A percentile compares a stretch with the other conserved stretches of the same genome.
These are phyloP conservation scores for Solanum hybrid DNA, from an alignment of 305 asterid genomes.

Conservation along the genomic window DNA sequence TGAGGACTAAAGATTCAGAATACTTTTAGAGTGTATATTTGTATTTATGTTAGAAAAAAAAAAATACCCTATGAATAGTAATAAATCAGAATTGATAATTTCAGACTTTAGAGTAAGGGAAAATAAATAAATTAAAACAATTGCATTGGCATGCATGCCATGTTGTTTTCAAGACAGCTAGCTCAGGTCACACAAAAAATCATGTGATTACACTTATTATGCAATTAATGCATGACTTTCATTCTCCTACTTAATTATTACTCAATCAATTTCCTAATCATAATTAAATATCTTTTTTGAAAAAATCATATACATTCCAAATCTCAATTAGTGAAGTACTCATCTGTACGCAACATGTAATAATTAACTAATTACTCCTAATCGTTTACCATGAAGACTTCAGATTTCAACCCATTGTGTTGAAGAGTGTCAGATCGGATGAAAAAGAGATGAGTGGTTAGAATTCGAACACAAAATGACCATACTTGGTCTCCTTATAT, in stretches of 20 bases:
- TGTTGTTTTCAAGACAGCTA: slow-evolving; percentile 23
- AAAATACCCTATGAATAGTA: neutral
- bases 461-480: too few relatives aligned
- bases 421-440: neutral
- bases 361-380: neutral
- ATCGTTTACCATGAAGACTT: neutral
- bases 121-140: neutral
- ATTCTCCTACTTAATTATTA: neutral
- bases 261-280: neutral
- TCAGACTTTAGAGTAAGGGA: neutral
- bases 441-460: neutral
- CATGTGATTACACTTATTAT: slow-evolving; percentile 32
- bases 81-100: neutral
- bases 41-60: neutral
- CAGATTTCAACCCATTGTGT: neutral
- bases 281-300: neutral
- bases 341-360: neutral
- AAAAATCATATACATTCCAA: neutral
- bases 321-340: neutral
- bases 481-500: too few relatives aligned
- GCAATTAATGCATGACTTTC: slow-evolving; percentile 17
- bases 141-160: slow-evolving; percentile 4
- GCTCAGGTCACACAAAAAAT: slow-evolving; percentile 1
- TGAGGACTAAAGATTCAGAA: neutral
- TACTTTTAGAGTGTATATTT: neutral